phyloP scores from a whole-genome alignment of 768 basidiomycete genomes.

The Tricholoma bakamatsutake region DNA sequence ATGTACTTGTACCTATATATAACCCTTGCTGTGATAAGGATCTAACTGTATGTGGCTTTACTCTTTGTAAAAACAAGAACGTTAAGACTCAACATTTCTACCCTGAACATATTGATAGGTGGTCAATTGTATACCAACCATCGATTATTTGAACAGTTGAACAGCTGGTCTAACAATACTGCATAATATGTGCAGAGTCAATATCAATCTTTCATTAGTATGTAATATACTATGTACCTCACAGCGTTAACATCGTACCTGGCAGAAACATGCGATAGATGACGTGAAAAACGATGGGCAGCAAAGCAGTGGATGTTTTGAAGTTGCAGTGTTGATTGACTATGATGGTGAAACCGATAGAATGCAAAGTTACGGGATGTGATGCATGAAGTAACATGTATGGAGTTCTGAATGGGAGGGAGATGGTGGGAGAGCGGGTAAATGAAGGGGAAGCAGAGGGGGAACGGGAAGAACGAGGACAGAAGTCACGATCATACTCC shows the following conservation, averaged over 20 bases:
- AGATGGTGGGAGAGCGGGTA: background rate
- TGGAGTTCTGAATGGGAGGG: background rate
- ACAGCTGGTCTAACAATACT: background rate
- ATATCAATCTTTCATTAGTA: background rate
- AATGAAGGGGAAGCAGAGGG: background rate
- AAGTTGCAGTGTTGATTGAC: background rate
- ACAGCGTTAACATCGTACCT: background rate
- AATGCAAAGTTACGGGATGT: background rate
- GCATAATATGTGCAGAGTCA: background rate
- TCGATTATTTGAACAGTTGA: background rate
- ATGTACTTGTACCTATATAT: background rate
- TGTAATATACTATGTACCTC: background rate
- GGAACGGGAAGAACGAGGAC: background rate
- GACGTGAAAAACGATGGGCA: background rate
- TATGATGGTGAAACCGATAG: background rate
- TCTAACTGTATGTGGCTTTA: background rate
- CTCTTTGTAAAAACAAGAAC: background rate
- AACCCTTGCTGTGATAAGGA: background rate
- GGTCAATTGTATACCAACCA: background rate
- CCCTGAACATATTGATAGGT: no score
- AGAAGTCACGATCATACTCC: background rate
- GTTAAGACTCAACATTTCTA: no score
- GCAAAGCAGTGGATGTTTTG: background rate
- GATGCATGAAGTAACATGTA: background rate
- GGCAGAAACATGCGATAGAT: conserved; percentile 5